Evolutionary conservation across 2,329 filamentous ascomycete genomes (phyloP).

Genomic region (Fusarium sp.): DNA sequence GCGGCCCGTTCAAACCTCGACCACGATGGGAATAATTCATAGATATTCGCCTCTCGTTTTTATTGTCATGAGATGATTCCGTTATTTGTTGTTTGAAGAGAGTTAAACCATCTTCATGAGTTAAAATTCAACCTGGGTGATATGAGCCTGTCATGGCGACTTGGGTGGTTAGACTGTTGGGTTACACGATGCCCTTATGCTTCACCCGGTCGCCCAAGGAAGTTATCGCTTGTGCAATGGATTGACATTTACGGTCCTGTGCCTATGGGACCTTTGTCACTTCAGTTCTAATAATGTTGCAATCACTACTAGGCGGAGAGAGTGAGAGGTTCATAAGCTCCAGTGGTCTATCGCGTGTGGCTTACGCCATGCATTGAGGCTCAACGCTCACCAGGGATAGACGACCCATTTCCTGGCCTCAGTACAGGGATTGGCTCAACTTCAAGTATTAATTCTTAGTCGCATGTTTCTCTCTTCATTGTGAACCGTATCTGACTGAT

Average conservation of each 20-base stretch:
- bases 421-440: background rate
- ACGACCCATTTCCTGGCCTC: background rate
- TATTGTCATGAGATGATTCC: background rate
- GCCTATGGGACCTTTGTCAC: background rate
- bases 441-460: background rate
- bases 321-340: background rate
- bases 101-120: background rate
- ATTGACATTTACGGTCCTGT: background rate
- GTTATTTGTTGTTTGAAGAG: no score
- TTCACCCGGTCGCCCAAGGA: background rate
- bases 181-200: background rate
- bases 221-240: background rate
- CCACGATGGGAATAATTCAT: background rate
- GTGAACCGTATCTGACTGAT: background rate
- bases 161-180: no score
- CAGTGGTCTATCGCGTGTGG: background rate
- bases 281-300: background rate
- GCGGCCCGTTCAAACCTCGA: background rate
- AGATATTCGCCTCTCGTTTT: background rate
- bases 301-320: background rate
- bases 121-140: no score
- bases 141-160: background rate
- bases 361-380: constrained; percentile 4
- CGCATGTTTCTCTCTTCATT: background rate
- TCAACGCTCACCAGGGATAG: background rate